Conservation (phyloP, 306 rosid genomes). For the Arachis hypogaea region DNA sequence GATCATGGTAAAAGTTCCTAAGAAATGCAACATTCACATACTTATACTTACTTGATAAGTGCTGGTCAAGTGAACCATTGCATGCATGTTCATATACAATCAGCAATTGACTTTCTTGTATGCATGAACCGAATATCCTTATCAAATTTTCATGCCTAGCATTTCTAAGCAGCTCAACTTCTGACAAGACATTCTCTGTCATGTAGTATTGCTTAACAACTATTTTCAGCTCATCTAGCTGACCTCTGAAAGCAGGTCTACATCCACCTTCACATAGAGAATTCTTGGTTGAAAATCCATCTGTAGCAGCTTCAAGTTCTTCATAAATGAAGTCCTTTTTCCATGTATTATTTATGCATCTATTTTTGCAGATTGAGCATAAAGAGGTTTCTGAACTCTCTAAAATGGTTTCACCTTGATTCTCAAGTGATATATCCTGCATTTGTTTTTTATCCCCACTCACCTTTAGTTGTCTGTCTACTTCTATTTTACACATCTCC, state of each 20-base stretch:
- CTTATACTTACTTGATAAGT: conserved; percentile 64
- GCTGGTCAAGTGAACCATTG: conserved; percentile 71
- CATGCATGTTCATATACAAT: conserved; percentile 73
- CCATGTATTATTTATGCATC: conserved; percentile 49
- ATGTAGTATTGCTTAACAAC: conserved; percentile 68
- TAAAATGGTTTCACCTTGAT: conserved; percentile 26
- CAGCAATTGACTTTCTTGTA: conserved; percentile 52
- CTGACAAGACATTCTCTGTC: conserved; percentile 56
- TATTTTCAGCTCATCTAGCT: conserved; percentile 50
- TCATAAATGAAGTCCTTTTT: conserved; percentile 58
- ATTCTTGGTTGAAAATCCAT: conserved; percentile 58
- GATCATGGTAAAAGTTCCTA: neutral
- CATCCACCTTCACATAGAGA: conserved; percentile 56
- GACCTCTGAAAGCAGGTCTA: conserved; percentile 66
- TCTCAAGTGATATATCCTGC: conserved; percentile 13
- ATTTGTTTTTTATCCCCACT: conserved; percentile 26
- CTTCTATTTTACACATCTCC: neutral
- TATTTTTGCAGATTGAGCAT: conserved; percentile 60
- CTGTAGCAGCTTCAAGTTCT: conserved; percentile 66
- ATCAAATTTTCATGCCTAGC: conserved; percentile 77
- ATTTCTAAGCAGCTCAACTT: conserved; percentile 58
- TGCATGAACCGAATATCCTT: conserved; percentile 71
- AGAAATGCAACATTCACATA: neutral
- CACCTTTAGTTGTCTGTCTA: conserved; percentile 5
- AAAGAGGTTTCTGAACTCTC: conserved; percentile 38